Evolutionary conservation across 371 early-diverging fungal genomes (phyloP).

Genomic region (Mucor racemosus): DNA sequence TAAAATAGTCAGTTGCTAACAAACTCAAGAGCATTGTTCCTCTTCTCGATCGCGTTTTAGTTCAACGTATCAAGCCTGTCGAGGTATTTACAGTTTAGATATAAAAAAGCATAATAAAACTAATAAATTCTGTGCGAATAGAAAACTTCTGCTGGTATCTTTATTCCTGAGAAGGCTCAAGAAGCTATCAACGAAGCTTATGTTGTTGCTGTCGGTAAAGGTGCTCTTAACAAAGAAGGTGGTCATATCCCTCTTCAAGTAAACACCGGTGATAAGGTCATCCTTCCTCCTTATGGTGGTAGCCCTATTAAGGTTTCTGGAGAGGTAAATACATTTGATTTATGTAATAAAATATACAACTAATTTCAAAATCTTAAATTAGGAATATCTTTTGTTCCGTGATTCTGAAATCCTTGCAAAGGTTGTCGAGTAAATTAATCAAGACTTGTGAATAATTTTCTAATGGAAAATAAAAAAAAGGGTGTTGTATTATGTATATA

Average conservation of each 20-base stretch:
- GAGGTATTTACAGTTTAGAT: constrained; percentile 61
- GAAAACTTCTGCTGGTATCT: constrained; percentile 96
- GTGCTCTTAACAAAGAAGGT: constrained; percentile 87
- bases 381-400: constrained; percentile 81
- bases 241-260: constrained; percentile 81
- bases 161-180: constrained; percentile 98
- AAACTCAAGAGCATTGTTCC: constrained; percentile 63
- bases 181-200: constrained; percentile 92
- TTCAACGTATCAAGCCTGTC: constrained; percentile 95
- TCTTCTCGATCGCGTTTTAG: constrained; percentile 96
- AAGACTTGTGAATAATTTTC: background rate
- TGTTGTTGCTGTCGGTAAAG: constrained; percentile 95
- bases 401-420: constrained; percentile 95
- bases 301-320: constrained; percentile 86
- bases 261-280: constrained; percentile 90
- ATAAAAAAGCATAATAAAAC: background rate
- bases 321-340: constrained; percentile 59
- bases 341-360: background rate
- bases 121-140: constrained; percentile 28
- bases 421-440: constrained; percentile 53
- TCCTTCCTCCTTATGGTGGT: constrained; percentile 96
- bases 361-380: background rate
- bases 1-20: constrained; percentile 38
- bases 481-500: background rate
- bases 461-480: background rate